phyloP scores from a whole-genome alignment of 768 basidiomycete species.

The Lactarius hatsudake region DNA sequence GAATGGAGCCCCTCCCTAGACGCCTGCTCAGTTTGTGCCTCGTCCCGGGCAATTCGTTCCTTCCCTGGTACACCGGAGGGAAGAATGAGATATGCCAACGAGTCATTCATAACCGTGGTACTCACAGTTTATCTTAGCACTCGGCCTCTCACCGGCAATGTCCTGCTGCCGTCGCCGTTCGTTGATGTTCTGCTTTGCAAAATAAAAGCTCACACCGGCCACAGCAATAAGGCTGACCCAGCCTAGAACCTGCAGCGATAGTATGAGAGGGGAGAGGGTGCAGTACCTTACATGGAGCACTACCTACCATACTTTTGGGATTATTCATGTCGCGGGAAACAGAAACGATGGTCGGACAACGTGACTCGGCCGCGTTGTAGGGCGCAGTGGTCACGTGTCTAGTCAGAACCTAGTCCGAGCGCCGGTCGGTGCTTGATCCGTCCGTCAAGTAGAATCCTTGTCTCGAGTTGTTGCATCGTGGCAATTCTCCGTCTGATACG shows the following conservation, averaged over 20 bases:
- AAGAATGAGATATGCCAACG: not conserved
- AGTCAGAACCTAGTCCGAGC: too few species aligned
- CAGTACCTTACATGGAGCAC: not conserved
- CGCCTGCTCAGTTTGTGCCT: slow-evolving; percentile 8
- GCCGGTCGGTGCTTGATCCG: not conserved
- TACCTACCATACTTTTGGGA: slow-evolving; percentile 23
- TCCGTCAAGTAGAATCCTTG: not conserved
- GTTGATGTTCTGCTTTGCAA: slow-evolving; percentile 38
- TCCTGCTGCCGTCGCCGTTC: slow-evolving; percentile 37
- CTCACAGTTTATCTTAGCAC: slow-evolving; percentile 37
- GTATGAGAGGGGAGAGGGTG: too few species aligned
- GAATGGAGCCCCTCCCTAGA: not conserved
- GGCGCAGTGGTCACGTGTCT: not conserved
- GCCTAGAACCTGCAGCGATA: slow-evolving; percentile 32
- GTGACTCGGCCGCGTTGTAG: too few species aligned
- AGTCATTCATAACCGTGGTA: not conserved
- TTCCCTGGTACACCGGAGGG: slow-evolving; percentile 10
- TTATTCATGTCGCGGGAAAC: slow-evolving; percentile 17
- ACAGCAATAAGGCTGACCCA: slow-evolving; percentile 38
- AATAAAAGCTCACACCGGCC: slow-evolving; percentile 40
- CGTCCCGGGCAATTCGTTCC: slow-evolving; percentile 14
- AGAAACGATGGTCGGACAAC: not conserved
- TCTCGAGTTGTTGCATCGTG: not conserved
- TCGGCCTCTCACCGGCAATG: slow-evolving; percentile 33
- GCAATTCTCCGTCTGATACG: not conserved